Conservation (phyloP, 352 stramenopile genomes). For the Phytophthora colocasiae region DNA sequence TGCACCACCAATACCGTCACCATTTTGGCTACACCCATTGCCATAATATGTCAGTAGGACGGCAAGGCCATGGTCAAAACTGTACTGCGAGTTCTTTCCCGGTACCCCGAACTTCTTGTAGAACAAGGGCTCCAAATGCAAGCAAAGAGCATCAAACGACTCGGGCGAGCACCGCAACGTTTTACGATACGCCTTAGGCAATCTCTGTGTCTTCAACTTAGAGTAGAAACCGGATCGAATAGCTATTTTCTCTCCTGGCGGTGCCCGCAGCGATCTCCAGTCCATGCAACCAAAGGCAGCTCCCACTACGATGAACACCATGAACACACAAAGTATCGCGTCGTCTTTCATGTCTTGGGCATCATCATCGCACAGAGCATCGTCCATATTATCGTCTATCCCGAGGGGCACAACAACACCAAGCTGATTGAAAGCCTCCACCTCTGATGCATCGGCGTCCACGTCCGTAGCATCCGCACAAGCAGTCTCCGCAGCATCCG, state of each 20-base stretch:
- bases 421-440: too few species aligned
- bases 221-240: constrained; percentile 10
- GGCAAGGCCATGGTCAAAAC: constrained; percentile 17
- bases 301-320: not conserved
- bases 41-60: constrained; percentile 19
- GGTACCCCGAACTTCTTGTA: constrained; percentile 8
- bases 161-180: constrained; percentile 6
- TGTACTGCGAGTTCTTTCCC: constrained; percentile 9
- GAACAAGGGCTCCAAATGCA: constrained; percentile 5
- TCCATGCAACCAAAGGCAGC: not conserved
- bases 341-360: too few species aligned
- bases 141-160: constrained; percentile 2
- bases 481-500: too few species aligned
- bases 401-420: too few species aligned
- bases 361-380: too few species aligned
- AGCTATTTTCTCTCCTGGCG: not conserved
- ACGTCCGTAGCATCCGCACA: too few species aligned
- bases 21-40: constrained; percentile 20
- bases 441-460: too few species aligned
- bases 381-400: too few species aligned
- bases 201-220: constrained; percentile 6
- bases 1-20: constrained; percentile 11
- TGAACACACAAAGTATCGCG: too few species aligned
- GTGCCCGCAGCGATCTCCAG: constrained; percentile 1
- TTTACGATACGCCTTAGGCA: constrained; percentile 1